These are phyloP conservation scores for Sarcomyxa edulis DNA, from an alignment of 768 basidiomycete species.

Conservation along the genomic window DNA sequence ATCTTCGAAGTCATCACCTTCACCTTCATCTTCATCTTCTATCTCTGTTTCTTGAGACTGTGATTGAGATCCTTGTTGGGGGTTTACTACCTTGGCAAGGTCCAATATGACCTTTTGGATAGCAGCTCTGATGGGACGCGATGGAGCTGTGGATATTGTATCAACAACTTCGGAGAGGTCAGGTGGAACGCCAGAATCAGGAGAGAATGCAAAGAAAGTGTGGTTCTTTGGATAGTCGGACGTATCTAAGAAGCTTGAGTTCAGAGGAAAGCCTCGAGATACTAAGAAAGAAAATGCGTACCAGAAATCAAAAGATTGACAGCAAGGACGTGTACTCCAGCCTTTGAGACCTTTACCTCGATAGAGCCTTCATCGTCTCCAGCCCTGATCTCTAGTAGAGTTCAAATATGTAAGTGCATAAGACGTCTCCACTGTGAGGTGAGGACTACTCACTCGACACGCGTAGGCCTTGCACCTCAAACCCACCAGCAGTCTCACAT, in stretches of 20 bases:
- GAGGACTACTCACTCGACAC: slow-evolving; percentile 35
- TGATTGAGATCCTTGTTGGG: slow-evolving; percentile 3
- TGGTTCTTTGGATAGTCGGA: slow-evolving; percentile 63
- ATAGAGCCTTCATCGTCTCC: slow-evolving; percentile 67
- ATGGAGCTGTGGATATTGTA: slow-evolving; percentile 32
- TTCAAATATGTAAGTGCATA: not conserved
- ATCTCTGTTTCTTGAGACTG: slow-evolving; percentile 8
- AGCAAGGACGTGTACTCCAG: slow-evolving; percentile 25
- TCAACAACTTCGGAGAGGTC: slow-evolving; percentile 38
- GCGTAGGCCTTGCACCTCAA: slow-evolving; percentile 29
- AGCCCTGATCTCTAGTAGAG: slow-evolving; percentile 34
- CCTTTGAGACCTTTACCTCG: slow-evolving; percentile 39
- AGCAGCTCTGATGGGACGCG: slow-evolving; percentile 40
- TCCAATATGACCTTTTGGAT: slow-evolving; percentile 36
- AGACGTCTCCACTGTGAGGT: not conserved
- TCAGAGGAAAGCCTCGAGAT: not conserved
- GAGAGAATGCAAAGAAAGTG: slow-evolving; percentile 49
- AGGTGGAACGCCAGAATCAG: slow-evolving; percentile 35
- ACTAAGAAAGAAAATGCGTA: slow-evolving; percentile 14
- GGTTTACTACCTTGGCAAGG: slow-evolving; percentile 20
- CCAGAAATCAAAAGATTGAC: slow-evolving; percentile 48
- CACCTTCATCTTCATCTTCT: slow-evolving; percentile 16
- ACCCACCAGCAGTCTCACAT: slow-evolving; percentile 26
- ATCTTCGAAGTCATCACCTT: slow-evolving; percentile 25
- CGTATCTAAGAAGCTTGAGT: slow-evolving; percentile 38